phyloP scores from a whole-genome alignment of 306 rosid genomes.

The Cotoneaster glaucophyllus region DNA sequence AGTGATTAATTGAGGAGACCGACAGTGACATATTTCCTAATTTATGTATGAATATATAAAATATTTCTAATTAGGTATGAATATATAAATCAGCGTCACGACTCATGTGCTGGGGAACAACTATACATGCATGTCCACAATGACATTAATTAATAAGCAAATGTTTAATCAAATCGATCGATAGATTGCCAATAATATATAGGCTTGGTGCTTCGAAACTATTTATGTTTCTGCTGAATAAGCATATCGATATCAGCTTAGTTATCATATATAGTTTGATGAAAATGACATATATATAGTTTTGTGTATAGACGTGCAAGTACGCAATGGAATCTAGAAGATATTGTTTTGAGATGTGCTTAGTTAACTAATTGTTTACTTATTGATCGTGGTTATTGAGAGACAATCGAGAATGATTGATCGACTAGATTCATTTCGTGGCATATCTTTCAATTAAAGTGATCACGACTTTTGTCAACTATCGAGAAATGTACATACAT shows the following conservation, averaged over 20 bases:
- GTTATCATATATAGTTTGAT: background rate
- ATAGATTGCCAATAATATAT: too few species aligned
- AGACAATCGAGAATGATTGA: background rate
- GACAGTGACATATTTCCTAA: too few species aligned
- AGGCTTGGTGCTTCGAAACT: background rate
- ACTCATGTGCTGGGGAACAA: background rate
- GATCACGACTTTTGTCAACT: background rate
- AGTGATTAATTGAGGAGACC: background rate
- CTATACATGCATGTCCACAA: too few species aligned
- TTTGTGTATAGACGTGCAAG: too few species aligned
- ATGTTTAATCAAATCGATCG: background rate
- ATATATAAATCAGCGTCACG: background rate
- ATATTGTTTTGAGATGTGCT: too few species aligned
- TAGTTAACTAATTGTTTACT: too few species aligned
- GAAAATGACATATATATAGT: background rate
- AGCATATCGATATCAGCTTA: background rate
- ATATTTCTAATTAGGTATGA: background rate
- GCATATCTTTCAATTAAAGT: background rate
- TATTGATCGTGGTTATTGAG: background rate
- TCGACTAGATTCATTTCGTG: background rate
- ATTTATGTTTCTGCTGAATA: background rate
- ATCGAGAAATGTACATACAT: slow-evolving; percentile 1
- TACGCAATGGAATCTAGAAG: too few species aligned
- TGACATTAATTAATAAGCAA: background rate
- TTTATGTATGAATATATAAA: too few species aligned